Conservation (phyloP, 768 basidiomycete genomes). For the Gelatoporia subvermispora region DNA sequence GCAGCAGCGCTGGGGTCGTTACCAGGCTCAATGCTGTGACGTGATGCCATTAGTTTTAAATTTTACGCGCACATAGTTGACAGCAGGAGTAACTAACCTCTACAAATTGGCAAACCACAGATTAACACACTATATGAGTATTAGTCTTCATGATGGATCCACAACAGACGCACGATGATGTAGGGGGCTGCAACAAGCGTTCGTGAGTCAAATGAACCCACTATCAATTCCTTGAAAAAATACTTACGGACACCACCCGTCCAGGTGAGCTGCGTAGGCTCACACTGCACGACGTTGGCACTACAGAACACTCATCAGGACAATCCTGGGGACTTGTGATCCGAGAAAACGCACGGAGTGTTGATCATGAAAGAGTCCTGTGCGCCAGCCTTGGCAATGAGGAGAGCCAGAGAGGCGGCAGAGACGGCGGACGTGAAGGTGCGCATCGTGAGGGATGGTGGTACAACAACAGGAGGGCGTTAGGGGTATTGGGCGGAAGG, state of each 20-base stretch:
- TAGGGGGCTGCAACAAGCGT: conserved; percentile 45
- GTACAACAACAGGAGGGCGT: background rate
- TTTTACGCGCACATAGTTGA: background rate
- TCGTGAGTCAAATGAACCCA: conserved; percentile 2
- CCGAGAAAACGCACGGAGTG: conserved; percentile 57
- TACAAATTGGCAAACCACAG: conserved; percentile 19
- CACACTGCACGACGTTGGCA: conserved; percentile 44
- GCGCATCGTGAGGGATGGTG: conserved; percentile 34
- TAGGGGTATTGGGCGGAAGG: conserved; percentile 4
- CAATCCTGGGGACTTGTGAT: conserved; percentile 2
- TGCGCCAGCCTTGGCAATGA: conserved; percentile 37
- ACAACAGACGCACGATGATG: conserved; percentile 48
- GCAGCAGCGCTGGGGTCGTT: conserved; percentile 37
- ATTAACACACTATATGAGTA: background rate
- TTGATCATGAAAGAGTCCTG: conserved; percentile 52
- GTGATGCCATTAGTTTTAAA: background rate
- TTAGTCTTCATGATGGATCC: background rate
- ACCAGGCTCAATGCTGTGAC: conserved; percentile 50
- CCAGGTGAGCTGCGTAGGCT: conserved; percentile 47
- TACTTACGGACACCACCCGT: conserved; percentile 50
- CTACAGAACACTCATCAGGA: conserved; percentile 26
- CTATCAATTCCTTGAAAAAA: background rate
- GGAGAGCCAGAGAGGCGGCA: conserved; percentile 30
- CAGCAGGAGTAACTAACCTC: conserved; percentile 29
- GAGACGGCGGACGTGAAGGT: conserved; percentile 34